Base-by-base conservation (phyloP, 768 basidiomycete species). In the Hericium coralloides region DNA sequence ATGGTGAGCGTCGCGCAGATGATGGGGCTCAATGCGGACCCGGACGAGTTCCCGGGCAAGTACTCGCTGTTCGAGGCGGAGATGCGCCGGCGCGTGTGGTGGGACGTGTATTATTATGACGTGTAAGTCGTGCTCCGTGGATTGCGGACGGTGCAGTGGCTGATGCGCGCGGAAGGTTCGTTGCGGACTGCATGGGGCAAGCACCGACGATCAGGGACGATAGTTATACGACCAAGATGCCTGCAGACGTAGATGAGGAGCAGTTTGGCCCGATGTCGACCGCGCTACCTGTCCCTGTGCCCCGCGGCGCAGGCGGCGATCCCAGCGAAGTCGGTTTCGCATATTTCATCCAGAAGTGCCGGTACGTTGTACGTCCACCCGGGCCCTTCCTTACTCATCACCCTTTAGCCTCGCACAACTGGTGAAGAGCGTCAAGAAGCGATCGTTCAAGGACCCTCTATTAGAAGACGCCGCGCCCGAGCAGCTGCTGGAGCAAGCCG, bases 21-120 rank as follows among this genome's bases (percentile, higher is more conserved):
- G 56, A 80, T 88, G 74, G 85, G 85, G 1, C 74, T 90, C 8
- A 76, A 74, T 14, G 69, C 71, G 26, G 87, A 89, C 61, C 81
- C 83, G 0, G 80, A 80, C 59, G 79, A 79, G 58, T 73, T 73
- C 57, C 69, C 74, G 0, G 73, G 74, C 26, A 76, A 67, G 63
- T 79, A 77, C 61, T 73, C 62, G 47, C 67, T 79, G 2, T 81
- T 78, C 49, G 76, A 82, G 50, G 77, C 76, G 12, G 79, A 81
- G 67, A 69, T 75, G 51, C 70, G 82, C 55, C 68, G 80, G 57
- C 69, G 83, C 60, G 68, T 88, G 6, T 89, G 89, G 87, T 92
- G 89, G 89, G 85, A 88, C 53, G 75, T 89, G 12, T 78, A 82
- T 65, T 88, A 80, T 68, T 89, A 83, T 67, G 90, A 92, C 67